A percentile compares a stretch with the other conserved stretches of the same genome.
phyloP scores from a whole-genome alignment of 2,329 filamentous ascomycete species.

The Chaetomium olivaceum region DNA sequence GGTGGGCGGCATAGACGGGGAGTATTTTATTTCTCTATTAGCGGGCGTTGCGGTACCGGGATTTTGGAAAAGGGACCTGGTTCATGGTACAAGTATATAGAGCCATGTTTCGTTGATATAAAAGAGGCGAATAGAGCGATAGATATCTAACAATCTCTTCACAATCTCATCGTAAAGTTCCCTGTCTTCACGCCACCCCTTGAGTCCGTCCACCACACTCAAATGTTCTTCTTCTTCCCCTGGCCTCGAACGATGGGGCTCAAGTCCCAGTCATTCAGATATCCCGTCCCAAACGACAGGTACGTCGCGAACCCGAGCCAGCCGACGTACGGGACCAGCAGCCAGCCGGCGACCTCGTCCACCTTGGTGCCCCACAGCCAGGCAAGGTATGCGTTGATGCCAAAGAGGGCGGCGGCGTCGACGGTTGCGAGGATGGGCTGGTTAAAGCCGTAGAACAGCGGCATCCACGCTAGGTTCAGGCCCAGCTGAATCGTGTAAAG shows the following conservation, averaged over 20 bases:
- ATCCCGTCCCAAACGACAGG: conserved; percentile 67
- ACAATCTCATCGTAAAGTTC: no score
- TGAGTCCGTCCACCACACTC: not conserved
- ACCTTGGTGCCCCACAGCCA: conserved; percentile 70
- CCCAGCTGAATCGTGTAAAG: conserved; percentile 85
- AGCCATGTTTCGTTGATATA: not conserved
- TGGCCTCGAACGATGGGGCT: conserved; percentile 26
- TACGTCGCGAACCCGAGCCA: conserved; percentile 92
- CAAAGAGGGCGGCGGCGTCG: conserved; percentile 73
- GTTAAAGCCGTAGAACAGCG: conserved; percentile 81
- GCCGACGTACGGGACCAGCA: conserved; percentile 76
- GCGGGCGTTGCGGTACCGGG: conserved; percentile 24
- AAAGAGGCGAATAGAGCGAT: not conserved
- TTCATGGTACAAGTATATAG: not conserved
- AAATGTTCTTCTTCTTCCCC: conserved; percentile 13
- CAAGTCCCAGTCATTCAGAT: conserved; percentile 69
- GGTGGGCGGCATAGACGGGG: conserved; percentile 1
- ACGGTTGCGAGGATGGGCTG: conserved; percentile 71
- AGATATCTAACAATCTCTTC: not conserved
- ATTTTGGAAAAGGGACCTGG: not conserved
- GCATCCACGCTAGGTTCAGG: conserved; percentile 87
- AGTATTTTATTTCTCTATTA: conserved; percentile 14
- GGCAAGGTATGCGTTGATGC: conserved; percentile 70
- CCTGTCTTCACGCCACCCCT: not conserved
- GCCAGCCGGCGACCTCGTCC: conserved; percentile 71